Percentiles rank a stretch among this genome's conserved stretches.
Conservation (phyloP, 1,139 yeast species). For the Pichia cactophila region DNA sequence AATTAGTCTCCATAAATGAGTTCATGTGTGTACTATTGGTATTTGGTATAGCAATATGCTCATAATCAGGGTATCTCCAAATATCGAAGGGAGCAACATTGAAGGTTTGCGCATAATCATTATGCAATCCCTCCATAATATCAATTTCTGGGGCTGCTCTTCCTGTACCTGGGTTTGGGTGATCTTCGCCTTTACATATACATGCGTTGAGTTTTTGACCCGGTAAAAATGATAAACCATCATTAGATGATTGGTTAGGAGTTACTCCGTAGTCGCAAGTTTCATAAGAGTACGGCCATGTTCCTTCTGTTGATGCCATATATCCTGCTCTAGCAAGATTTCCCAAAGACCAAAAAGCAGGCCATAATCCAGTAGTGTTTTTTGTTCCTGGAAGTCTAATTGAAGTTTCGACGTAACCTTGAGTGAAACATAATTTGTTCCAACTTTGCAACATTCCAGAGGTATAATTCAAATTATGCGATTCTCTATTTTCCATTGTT, state of each 20-base stretch:
- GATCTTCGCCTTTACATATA: slow-evolving; percentile 49
- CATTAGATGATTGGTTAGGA: slow-evolving; percentile 53
- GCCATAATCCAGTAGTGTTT: slow-evolving; percentile 52
- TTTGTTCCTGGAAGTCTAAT: slow-evolving; percentile 50
- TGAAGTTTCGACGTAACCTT: slow-evolving; percentile 45
- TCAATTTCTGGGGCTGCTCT: slow-evolving; percentile 65
- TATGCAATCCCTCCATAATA: slow-evolving; percentile 50
- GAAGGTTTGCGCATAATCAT: slow-evolving; percentile 52
- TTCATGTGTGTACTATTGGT: slow-evolving; percentile 41
- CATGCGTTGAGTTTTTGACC: slow-evolving; percentile 50
- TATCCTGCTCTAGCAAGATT: slow-evolving; percentile 58
- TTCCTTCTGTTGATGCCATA: slow-evolving; percentile 55
- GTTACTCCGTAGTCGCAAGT: slow-evolving; percentile 59
- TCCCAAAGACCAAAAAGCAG: slow-evolving; percentile 60
- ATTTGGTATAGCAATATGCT: slow-evolving; percentile 43
- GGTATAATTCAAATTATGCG: slow-evolving; percentile 48
- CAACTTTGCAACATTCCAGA: slow-evolving; percentile 58
- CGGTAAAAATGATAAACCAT: slow-evolving; percentile 52
- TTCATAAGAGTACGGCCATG: slow-evolving; percentile 60
- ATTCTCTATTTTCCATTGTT: slow-evolving; percentile 49
- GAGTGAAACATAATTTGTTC: slow-evolving; percentile 55
- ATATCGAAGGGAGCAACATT: slow-evolving; percentile 58
- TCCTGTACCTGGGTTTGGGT: slow-evolving; percentile 52
- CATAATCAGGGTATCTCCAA: slow-evolving; percentile 57
- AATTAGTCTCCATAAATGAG: slow-evolving; percentile 53